Evolutionary conservation across 768 basidiomycete genomes (phyloP).

Genomic region (Daedalea quercina): DNA sequence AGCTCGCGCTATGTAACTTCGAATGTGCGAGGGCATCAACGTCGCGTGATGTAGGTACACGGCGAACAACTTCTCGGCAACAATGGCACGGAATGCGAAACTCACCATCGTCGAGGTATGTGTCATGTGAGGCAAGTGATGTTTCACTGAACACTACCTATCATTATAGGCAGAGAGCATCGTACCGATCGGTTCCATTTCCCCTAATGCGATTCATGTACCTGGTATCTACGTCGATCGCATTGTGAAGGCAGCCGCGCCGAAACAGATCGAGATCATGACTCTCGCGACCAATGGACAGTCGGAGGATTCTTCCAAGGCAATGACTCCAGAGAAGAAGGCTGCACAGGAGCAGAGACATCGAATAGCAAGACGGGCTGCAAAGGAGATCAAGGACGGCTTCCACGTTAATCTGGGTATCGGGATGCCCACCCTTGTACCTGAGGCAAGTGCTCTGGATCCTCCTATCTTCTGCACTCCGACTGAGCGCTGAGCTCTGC

Average conservation of each 20-base stretch:
- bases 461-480: background rate
- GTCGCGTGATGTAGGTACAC: slow-evolving; percentile 48
- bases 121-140: background rate
- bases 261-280: slow-evolving; percentile 72
- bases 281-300: slow-evolving; percentile 55
- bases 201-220: slow-evolving; percentile 75
- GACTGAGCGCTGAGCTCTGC: background rate
- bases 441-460: slow-evolving; percentile 35
- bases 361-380: slow-evolving; percentile 79
- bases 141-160: background rate
- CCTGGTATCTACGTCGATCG: slow-evolving; percentile 88
- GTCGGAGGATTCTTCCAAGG: slow-evolving; percentile 9
- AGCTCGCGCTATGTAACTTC: background rate
- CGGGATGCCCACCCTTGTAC: slow-evolving; percentile 87
- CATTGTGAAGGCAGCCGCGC: slow-evolving; percentile 69
- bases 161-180: slow-evolving; percentile 79
- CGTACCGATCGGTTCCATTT: slow-evolving; percentile 75
- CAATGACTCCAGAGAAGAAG: slow-evolving; percentile 37
- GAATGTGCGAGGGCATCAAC: background rate
- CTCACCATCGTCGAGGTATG: slow-evolving; percentile 82
- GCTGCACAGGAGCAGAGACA: slow-evolving; percentile 49
- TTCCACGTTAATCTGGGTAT: slow-evolving; percentile 88
- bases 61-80: slow-evolving; percentile 80
- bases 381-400: slow-evolving; percentile 84
- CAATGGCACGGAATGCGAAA: slow-evolving; percentile 87